Evolutionary conservation across 129 eudicot species (phyloP), one percentile per base, ranked within the genome.

Genomic region (Flaveria linearis): DNA sequence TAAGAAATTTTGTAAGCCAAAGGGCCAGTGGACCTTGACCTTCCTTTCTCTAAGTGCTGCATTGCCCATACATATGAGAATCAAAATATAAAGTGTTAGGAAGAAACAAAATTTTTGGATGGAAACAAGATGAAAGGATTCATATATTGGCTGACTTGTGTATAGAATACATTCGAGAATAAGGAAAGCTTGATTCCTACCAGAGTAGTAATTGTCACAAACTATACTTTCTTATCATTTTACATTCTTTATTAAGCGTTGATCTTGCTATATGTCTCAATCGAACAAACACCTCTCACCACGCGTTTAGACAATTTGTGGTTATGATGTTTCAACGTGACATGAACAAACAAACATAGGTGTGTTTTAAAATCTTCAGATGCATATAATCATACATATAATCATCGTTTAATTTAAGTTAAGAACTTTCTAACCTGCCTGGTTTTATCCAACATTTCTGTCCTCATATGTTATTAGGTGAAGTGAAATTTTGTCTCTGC

Each of bases 101-200:
- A 69, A 61, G 50, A 10, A 17, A 58, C 70, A 20, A 39, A 28
- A 42, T 47, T 78, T 4, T 70, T 2, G 25, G 16, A 68, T 77
- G 49, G 23, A 75, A 67, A 67, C 18, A 12, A 13, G 68, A 52
- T 52, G 25, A 49, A 51, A 66, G 20, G 51, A 18, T 70, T 17
- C 62, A 78, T 69, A 70, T 45, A 43, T 45, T 45, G 49, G 39
- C 70, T 57, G 55, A 78, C 49, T 78, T 78, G 51, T 69, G 39
- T 43, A 45, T 26, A 78, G 82, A 78, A 78, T 78, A 71, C 33
- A 72, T 78, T 47, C 55, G 42, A 78, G 77, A 65, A 71, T 26
- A 71, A 49, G 17, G 72, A 71, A 60, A 78, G 82, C 76, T 78
- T 70, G 82, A 78, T 78, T 78, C 82, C 76, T 71, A 58, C 23